Percentiles rank a stretch among this genome's conserved stretches.
These are phyloP conservation scores for Fonsecaea monophora DNA, from an alignment of 2,329 filamentous ascomycete genomes.

Conservation along the genomic window DNA sequence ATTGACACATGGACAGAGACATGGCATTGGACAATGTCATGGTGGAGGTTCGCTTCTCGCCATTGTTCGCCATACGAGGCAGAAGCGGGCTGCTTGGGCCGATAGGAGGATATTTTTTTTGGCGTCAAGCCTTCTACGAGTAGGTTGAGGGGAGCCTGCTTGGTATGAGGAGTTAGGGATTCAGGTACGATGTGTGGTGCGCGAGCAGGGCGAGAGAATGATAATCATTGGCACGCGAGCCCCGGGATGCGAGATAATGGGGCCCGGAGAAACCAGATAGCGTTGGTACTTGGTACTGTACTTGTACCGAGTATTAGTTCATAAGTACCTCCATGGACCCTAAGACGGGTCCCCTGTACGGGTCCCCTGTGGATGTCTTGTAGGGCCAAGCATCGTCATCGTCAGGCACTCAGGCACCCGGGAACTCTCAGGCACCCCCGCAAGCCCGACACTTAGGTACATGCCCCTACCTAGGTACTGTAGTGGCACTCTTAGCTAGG, in stretches of 20 bases:
- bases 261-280: not conserved
- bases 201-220: slow-evolving; percentile 3
- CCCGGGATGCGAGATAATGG: slow-evolving; percentile 1
- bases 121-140: not conserved
- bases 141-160: not conserved
- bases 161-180: not conserved
- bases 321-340: slow-evolving; percentile 2
- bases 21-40: slow-evolving; percentile 14
- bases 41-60: slow-evolving; percentile 12
- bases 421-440: not conserved
- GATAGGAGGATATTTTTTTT: not conserved
- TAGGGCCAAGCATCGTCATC: not conserved
- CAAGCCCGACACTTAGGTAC: no score
- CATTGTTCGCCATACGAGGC: slow-evolving; percentile 14
- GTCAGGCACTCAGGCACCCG: slow-evolving; percentile 3
- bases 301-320: not conserved
- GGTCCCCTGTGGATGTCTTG: not conserved
- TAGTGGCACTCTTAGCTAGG: not conserved
- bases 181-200: slow-evolving; percentile 4
- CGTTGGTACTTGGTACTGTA: not conserved
- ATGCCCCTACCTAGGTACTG: no score
- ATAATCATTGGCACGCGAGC: slow-evolving; percentile 19
- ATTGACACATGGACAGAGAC: slow-evolving; percentile 23
- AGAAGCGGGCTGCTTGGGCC: slow-evolving; percentile 13
- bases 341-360: not conserved